Conservation (phyloP, 371 early-diverging fungal genomes). For the Mucor racemosus region DNA sequence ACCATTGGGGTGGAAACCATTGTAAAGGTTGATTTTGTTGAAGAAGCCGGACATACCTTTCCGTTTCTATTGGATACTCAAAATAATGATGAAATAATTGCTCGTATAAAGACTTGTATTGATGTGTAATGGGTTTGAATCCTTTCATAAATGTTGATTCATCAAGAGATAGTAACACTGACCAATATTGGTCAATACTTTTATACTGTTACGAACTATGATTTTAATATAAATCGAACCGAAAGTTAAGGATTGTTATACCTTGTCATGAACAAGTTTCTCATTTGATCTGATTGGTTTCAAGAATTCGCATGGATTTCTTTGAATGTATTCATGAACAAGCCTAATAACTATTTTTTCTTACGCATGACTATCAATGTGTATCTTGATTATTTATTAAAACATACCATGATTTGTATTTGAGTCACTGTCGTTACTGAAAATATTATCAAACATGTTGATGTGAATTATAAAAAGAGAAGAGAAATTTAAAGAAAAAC, state of each 20-base stretch:
- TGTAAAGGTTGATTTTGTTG: background rate
- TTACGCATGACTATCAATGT: background rate
- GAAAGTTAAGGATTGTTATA: background rate
- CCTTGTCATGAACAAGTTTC: background rate
- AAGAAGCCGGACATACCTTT: background rate
- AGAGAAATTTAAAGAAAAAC: background rate
- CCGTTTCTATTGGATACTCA: constrained; percentile 13
- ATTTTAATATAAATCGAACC: background rate
- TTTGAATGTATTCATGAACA: constrained; percentile 23
- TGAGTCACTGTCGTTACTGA: background rate
- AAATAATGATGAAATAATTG: constrained; percentile 28
- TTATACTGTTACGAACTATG: background rate
- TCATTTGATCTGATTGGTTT: constrained; percentile 11
- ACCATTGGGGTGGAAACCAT: constrained; percentile 28
- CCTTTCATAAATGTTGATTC: constrained; percentile 22
- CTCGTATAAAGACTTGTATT: constrained; percentile 18
- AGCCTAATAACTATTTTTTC: background rate
- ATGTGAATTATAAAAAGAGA: background rate
- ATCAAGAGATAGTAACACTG: constrained; percentile 4
- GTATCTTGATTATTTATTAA: background rate
- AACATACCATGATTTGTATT: background rate
- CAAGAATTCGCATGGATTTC: constrained; percentile 21
- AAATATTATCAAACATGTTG: background rate
- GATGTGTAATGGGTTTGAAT: constrained; percentile 16
- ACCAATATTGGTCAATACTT: constrained; percentile 13